phyloP scores from a whole-genome alignment of 1,284 basidiomycete genomes.

The Microbotryomycetes sp. region DNA sequence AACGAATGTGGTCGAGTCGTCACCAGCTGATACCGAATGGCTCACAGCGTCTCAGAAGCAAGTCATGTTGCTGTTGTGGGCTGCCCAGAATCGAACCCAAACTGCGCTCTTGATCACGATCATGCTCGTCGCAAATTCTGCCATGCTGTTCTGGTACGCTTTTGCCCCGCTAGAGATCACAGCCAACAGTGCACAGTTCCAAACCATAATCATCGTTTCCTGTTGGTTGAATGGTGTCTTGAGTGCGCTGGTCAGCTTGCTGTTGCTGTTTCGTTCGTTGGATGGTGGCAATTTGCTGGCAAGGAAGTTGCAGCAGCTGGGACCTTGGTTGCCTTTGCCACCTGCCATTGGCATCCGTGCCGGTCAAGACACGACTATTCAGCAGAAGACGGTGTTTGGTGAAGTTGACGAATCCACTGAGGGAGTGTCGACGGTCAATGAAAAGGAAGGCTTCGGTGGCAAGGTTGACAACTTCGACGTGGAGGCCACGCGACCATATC shows the following conservation, averaged over 20 bases:
- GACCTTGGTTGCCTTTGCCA: slow-evolving; percentile 16
- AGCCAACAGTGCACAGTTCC: slow-evolving; percentile 10
- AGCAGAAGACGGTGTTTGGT: not conserved
- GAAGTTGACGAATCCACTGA: not conserved
- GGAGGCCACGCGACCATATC: not conserved
- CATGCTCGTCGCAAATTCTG: slow-evolving; percentile 8
- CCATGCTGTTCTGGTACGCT: slow-evolving; percentile 9
- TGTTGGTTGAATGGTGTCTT: slow-evolving; percentile 21
- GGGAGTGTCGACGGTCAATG: not conserved
- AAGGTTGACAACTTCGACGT: not conserved
- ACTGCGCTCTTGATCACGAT: slow-evolving; percentile 9
- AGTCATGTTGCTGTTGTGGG: slow-evolving; percentile 16
- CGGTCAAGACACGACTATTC: not conserved
- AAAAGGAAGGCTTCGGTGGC: not conserved
- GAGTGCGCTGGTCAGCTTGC: slow-evolving; percentile 17
- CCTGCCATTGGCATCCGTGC: slow-evolving; percentile 2
- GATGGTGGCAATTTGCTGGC: slow-evolving; percentile 10
- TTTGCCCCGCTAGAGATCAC: slow-evolving; percentile 6
- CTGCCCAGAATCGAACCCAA: slow-evolving; percentile 12
- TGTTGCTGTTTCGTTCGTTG: slow-evolving; percentile 29
- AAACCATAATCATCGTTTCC: slow-evolving; percentile 12
- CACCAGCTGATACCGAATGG: not conserved
- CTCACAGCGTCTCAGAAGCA: not conserved
- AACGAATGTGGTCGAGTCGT: not conserved
- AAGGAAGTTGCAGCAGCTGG: not conserved